Percentiles rank a stretch among this genome's conserved stretches.
Conservation (phyloP, 306 rosid species). For the Quercus glauca region DNA sequence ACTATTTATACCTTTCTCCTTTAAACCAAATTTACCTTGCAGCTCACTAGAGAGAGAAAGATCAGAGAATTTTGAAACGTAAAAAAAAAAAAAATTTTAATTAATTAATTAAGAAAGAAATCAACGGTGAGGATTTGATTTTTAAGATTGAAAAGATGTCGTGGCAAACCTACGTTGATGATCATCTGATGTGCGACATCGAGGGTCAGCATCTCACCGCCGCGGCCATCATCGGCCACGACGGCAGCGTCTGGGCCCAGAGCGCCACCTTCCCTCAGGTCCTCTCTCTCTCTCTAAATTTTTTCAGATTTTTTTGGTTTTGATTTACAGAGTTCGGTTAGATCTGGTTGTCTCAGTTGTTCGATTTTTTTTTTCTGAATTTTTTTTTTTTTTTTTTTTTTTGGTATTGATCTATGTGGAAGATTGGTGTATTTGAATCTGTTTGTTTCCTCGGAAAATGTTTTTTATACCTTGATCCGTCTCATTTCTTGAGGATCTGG, state of each 20-base stretch:
- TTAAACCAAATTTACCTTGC: not conserved
- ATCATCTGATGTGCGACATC: slow-evolving; percentile 56
- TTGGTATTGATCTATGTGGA: not conserved
- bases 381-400: not conserved
- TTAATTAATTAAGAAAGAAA: not conserved
- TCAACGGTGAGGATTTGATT: not conserved
- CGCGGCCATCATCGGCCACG: slow-evolving; percentile 56
- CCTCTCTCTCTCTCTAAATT: not conserved
- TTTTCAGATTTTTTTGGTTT: not conserved
- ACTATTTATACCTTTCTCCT: slow-evolving; percentile 9
- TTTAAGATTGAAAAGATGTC: slow-evolving; percentile 33
- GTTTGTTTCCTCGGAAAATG: not conserved
- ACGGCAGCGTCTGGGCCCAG: slow-evolving; percentile 58
- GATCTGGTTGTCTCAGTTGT: not conserved
- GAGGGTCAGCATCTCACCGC: slow-evolving; percentile 50
- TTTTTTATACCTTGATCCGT: not conserved
- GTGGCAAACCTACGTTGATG: slow-evolving; percentile 67
- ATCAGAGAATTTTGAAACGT: too few relatives aligned
- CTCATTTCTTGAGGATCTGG: not conserved
- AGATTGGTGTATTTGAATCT: not conserved
- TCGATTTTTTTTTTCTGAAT: not conserved
- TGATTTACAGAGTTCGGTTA: not conserved
- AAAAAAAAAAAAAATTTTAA: too few relatives aligned
- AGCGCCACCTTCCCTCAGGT: slow-evolving; percentile 55
- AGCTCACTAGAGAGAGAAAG: not conserved